phyloP scores from a whole-genome alignment of 352 stramenopile species.

The Globisporangium nodosum region DNA sequence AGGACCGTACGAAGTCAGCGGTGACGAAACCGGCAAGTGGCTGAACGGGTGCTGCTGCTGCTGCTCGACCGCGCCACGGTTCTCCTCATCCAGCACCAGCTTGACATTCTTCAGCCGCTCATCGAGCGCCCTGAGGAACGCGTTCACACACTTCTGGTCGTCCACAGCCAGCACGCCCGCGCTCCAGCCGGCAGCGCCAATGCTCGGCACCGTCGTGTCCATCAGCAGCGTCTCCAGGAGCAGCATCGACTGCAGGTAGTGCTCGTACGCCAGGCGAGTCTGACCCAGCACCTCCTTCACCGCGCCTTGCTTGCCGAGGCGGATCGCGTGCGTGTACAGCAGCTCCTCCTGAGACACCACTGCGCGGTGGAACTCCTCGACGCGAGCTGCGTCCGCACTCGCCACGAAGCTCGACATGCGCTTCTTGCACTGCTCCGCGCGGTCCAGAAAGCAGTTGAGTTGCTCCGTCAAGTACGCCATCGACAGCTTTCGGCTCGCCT shows the following conservation, averaged over 20 bases:
- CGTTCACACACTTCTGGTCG: conserved; percentile 48
- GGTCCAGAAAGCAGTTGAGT: conserved; percentile 51
- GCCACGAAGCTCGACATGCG: conserved; percentile 27
- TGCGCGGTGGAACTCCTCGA: conserved; percentile 13
- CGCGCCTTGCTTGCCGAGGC: conserved; percentile 51
- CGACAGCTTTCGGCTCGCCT: conserved; percentile 52
- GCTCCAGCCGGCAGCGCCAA: not conserved
- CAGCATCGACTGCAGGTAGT: conserved; percentile 55
- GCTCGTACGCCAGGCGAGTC: conserved; percentile 40
- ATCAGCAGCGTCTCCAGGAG: conserved; percentile 59
- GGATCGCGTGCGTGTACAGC: conserved; percentile 56
- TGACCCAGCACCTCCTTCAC: conserved; percentile 71
- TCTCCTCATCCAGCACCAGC: conserved; percentile 18
- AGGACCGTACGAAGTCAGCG: conserved; percentile 1
- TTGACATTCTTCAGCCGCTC: conserved; percentile 50
- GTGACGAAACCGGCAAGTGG: not conserved
- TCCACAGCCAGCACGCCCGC: conserved; percentile 23
- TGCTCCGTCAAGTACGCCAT: conserved; percentile 57
- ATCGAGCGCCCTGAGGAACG: conserved; percentile 43
- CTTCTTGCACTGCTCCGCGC: conserved; percentile 61
- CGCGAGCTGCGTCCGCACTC: conserved; percentile 9
- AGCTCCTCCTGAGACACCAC: conserved; percentile 54
- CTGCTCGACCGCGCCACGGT: not conserved
- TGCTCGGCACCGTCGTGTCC: conserved; percentile 21
- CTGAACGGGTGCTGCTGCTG: not conserved